Evolutionary conservation across 331 rosid genomes (phyloP).

Genomic region (Quercus tomentella): DNA sequence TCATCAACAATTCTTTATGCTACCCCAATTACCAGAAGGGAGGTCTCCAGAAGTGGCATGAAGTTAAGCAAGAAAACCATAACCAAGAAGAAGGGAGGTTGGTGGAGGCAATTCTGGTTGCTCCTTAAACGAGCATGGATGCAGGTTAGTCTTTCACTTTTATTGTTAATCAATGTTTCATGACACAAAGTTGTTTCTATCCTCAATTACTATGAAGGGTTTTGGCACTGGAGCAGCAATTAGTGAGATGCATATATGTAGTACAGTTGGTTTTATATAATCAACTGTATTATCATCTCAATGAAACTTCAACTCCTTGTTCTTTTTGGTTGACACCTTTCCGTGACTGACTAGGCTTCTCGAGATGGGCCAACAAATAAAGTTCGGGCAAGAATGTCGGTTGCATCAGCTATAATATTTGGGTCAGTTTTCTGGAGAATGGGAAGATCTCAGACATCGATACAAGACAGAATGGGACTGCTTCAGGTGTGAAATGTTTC

Average conservation of each 20-base stretch:
- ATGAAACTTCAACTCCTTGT: conserved; percentile 21
- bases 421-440: conserved; percentile 97
- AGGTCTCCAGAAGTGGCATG: conserved; percentile 32
- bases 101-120: conserved; percentile 92
- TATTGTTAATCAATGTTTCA: background rate
- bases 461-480: conserved; percentile 98
- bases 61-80: conserved; percentile 35
- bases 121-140: conserved; percentile 96
- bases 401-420: conserved; percentile 85
- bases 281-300: background rate
- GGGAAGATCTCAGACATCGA: conserved; percentile 94
- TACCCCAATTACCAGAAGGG: conserved; percentile 56
- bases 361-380: conserved; percentile 90
- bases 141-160: conserved; percentile 53
- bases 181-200: conserved; percentile 4
- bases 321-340: conserved; percentile 24
- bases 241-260: conserved; percentile 4
- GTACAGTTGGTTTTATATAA: conserved; percentile 6
- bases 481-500: conserved; percentile 76
- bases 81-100: conserved; percentile 57
- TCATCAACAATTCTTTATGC: conserved; percentile 60
- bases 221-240: conserved; percentile 2
- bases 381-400: conserved; percentile 89
- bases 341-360: conserved; percentile 56
- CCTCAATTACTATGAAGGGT: conserved; percentile 2